Evolutionary conservation across 352 stramenopile species (phyloP), one percentile per base, ranked within the genome.

Genomic region (Phytophthora pinifolia): DNA sequence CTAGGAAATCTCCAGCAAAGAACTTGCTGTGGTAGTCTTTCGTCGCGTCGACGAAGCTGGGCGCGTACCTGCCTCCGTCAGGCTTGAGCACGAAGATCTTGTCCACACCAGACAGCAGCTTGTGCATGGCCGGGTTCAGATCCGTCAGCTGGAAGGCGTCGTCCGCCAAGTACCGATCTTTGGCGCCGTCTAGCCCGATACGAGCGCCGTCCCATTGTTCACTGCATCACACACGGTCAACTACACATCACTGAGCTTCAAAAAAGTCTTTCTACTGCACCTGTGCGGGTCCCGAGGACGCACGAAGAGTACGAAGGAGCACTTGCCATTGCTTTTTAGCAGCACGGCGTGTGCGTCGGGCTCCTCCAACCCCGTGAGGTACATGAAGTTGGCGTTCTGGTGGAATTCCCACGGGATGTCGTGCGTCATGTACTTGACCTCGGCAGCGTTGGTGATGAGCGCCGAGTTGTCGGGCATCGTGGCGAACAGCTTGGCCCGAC

Each of bases 371-470:
- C 83, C 83, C 22, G 83, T 94, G 20, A 94, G 75, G 64, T 94
- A 94, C 54, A 90, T 70, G 46, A 94, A 94, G 67, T 92, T 88
- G 48, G 71, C 79, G 71, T 88, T 88, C 62, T 94, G 83, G 49
- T 86, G 81, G 50, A 94, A 94, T 34, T 94, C 83, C 65, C 84
- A 94, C 50, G 83, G 83, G 30, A 94, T 94, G 45, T 94, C 83
- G 68, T 94, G 74, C n/a, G 83, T 88, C 79, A 89, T 89, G 65
- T 78, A 94, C 70, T 92, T 89, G 54, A 80, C 83, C 43, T 83
- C 72, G 2, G 79, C 75, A 2, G 81, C 83, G 20, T 86, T 85
- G 6, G 87, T 33, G 51, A 93, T 79, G 29, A 93, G 66, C 41
- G 79, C 81, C 37, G 83, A 87, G 65, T 94, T 82, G 42, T 83